Percentiles rank a stretch among this genome's conserved stretches.
Conservation (phyloP, 2,329 filamentous ascomycete genomes). For the Curvularia verruculosa region DNA sequence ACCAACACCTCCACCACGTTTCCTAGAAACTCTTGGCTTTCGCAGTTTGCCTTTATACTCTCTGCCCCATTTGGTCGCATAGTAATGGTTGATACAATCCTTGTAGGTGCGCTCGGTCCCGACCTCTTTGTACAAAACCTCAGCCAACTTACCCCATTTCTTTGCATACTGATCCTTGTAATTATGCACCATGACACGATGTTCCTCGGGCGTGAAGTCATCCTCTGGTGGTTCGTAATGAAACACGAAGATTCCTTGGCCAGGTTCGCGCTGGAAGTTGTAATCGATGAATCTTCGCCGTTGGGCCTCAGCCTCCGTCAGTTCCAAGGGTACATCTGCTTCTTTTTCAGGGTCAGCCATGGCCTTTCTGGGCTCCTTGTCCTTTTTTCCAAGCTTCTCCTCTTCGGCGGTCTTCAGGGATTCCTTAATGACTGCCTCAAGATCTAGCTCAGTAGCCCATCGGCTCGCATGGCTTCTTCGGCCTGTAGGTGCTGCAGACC, state of each 20-base stretch:
- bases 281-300: conserved; percentile 68
- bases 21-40: conserved; percentile 39
- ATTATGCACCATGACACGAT: conserved; percentile 71
- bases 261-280: conserved; percentile 68
- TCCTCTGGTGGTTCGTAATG: conserved; percentile 74
- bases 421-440: conserved; percentile 74
- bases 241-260: conserved; percentile 71
- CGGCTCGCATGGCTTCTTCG: conserved; percentile 41
- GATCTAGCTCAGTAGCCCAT: conserved; percentile 68
- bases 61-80: conserved; percentile 75
- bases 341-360: conserved; percentile 78
- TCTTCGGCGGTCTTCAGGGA: conserved; percentile 71
- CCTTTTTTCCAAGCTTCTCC: conserved; percentile 71
- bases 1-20: conserved; percentile 46
- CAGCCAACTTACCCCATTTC: conserved; percentile 80
- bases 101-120: conserved; percentile 71
- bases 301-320: conserved; percentile 65
- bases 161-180: conserved; percentile 76
- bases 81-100: conserved; percentile 85
- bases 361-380: conserved; percentile 65
- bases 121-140: conserved; percentile 58
- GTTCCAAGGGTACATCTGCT: conserved; percentile 74
- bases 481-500: conserved; percentile 34
- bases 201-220: conserved; percentile 76
- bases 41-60: conserved; percentile 76